Percentiles rank a stretch among this genome's conserved stretches.
These are phyloP conservation scores for Ceratobasidium sp. DNA, from an alignment of 1,284 basidiomycete genomes.

Conservation along the genomic window DNA sequence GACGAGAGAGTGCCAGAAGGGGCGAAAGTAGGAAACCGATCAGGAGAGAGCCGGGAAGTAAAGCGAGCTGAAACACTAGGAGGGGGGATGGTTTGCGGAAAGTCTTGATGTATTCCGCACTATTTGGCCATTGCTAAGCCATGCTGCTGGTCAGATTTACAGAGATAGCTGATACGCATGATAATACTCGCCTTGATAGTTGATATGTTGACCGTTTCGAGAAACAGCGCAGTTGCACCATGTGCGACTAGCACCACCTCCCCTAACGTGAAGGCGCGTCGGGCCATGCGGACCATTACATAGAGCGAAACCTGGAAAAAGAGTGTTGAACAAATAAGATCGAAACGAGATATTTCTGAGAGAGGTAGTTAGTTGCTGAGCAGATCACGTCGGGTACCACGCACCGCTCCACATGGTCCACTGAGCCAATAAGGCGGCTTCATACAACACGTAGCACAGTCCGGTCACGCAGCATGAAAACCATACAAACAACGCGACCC, in stretches of 20 bases:
- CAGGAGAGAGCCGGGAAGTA: slow-evolving; percentile 93
- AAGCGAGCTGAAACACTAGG: slow-evolving; percentile 91
- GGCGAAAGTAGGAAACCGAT: slow-evolving; percentile 96
- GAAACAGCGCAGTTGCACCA: slow-evolving; percentile 87
- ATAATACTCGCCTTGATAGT: slow-evolving; percentile 74
- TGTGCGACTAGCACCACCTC: slow-evolving; percentile 91
- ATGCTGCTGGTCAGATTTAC: neutral
- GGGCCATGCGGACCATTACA: slow-evolving; percentile 88
- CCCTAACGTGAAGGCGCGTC: slow-evolving; percentile 94
- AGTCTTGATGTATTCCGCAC: slow-evolving; percentile 91
- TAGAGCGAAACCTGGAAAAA: slow-evolving; percentile 96
- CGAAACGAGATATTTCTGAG: slow-evolving; percentile 82
- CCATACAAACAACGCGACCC: slow-evolving; percentile 64
- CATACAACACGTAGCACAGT: slow-evolving; percentile 64
- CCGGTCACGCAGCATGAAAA: slow-evolving; percentile 70
- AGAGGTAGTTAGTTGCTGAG: neutral
- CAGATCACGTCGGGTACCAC: neutral
- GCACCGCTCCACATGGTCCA: slow-evolving; percentile 77
- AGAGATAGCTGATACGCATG: slow-evolving; percentile 13
- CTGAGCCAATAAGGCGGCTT: slow-evolving; percentile 61
- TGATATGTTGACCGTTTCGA: slow-evolving; percentile 88
- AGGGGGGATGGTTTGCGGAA: slow-evolving; percentile 94
- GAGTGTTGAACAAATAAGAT: slow-evolving; percentile 79
- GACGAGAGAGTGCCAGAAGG: slow-evolving; percentile 90
- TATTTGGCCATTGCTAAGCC: slow-evolving; percentile 79